These are phyloP conservation scores for Penicillium sp. DNA, from an alignment of 2,329 filamentous ascomycete genomes.

Conservation along the genomic window DNA sequence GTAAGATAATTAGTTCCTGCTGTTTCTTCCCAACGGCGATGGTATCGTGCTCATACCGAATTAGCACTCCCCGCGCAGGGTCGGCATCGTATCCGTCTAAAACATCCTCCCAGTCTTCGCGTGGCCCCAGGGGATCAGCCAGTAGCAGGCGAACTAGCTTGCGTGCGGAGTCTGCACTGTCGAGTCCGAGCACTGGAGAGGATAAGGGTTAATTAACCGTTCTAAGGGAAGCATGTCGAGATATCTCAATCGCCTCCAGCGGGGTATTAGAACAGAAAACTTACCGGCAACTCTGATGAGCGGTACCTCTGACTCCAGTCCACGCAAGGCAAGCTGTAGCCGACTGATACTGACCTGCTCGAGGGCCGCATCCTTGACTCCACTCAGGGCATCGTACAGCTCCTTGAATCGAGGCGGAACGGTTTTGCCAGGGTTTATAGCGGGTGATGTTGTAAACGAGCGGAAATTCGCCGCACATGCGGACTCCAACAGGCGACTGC, in stretches of 20 bases:
- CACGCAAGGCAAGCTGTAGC: constrained; percentile 62
- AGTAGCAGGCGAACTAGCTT: constrained; percentile 70
- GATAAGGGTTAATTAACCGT: constrained; percentile 1
- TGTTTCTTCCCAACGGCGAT: background rate
- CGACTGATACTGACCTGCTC: constrained; percentile 63
- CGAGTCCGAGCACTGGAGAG: constrained; percentile 53
- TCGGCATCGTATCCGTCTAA: constrained; percentile 56
- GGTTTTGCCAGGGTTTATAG: constrained; percentile 58
- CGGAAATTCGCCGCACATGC: constrained; percentile 12
- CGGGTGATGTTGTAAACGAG: constrained; percentile 55
- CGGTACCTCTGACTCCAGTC: constrained; percentile 59
- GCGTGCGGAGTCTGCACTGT: constrained; percentile 55
- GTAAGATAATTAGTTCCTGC: background rate
- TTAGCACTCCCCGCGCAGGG: constrained; percentile 62
- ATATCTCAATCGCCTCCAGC: background rate
- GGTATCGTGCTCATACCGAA: constrained; percentile 54
- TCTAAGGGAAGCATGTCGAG: background rate
- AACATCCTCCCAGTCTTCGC: constrained; percentile 69
- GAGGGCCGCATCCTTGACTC: constrained; percentile 57
- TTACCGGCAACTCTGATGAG: constrained; percentile 61
- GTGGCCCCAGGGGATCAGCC: constrained; percentile 68
- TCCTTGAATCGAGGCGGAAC: constrained; percentile 58
- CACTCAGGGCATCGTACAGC: constrained; percentile 58
- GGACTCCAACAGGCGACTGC: constrained; percentile 10
- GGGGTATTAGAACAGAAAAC: too few relatives aligned